Conservation (phyloP, 139 green algal genomes). For the Closterium sp. region DNA sequence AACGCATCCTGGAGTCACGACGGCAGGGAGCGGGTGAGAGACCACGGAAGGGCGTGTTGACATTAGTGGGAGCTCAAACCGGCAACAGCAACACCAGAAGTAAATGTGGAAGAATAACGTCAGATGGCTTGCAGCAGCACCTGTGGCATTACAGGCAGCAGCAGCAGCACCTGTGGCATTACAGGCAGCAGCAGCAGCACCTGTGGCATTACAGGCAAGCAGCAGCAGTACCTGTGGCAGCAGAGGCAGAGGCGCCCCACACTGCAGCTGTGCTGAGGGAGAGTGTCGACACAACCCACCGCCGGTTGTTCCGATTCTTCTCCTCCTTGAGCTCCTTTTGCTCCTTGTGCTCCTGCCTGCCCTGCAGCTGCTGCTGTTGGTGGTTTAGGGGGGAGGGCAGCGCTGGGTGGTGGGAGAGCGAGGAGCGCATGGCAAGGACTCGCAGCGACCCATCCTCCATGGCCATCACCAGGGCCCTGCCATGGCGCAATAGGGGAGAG, state of each 20-base stretch:
- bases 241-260: background rate
- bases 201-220: background rate
- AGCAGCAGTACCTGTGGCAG: background rate
- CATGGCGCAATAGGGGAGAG: no score
- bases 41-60: no score
- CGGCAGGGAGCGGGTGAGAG: no score
- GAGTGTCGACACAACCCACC: background rate
- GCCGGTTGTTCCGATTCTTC: background rate
- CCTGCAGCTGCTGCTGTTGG: background rate
- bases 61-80: no score
- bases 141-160: no score
- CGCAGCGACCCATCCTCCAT: background rate
- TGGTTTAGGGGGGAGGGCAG: background rate
- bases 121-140: no score
- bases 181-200: no score
- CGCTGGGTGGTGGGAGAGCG: background rate
- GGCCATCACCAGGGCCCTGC: background rate
- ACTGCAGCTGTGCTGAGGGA: background rate
- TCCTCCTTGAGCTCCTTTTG: background rate
- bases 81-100: no score
- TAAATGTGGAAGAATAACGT: no score
- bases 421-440: background rate
- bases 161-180: no score
- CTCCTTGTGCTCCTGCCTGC: background rate
- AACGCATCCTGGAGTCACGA: background rate